Base-by-base conservation (phyloP, 768 basidiomycete species). In the Termitomyces titanicus region DNA sequence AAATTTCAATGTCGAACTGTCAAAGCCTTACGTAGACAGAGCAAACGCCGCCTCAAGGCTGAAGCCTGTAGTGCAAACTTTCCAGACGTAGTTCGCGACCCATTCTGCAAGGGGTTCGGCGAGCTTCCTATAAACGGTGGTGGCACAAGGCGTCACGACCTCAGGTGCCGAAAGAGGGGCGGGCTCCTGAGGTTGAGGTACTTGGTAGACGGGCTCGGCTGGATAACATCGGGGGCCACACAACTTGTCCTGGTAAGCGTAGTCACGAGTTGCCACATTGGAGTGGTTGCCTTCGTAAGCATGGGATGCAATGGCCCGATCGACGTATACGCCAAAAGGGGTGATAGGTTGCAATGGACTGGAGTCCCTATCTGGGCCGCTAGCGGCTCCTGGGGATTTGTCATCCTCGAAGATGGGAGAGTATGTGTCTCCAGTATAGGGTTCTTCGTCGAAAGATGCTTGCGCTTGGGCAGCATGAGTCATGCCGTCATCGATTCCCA, bases 71-170 rank as follows among this genome's bases (percentile, higher is more conserved):
- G 86, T 87, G 66, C 89, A 90, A 43, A 84, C 83, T 67, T 88
- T 89, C 90, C 90, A 92, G 15, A 90, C 83, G 64, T 87, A 92
- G 49, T 77, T 78, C 40, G 87, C 85, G 22, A 91, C 72, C 90
- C 90, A 92, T 54, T 87, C 85, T 3, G 90, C 81, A 57, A 92
- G 74, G 17, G 89, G 89, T 50, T 89, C 88, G 0, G 86, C 82
- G 10, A 92, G 75, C 63, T 83, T 88, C 74, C 80, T 85, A 74
- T 90, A 91, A 9, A 77, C 73, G 22, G 72, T 62, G 11, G 79
- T 79, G 37, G 85, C 78, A 60, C 75, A 76, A 12, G 80, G 77
- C 27, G 79, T 75, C 37, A 76, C 69, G 20, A 78, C 69, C 53
- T 82, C 80, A 38, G 74, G 67, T 20, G 64, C 71, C 27, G 77